phyloP scores from a whole-genome alignment of 805 yeast genomes.

The Kodamaea jinghongensis region DNA sequence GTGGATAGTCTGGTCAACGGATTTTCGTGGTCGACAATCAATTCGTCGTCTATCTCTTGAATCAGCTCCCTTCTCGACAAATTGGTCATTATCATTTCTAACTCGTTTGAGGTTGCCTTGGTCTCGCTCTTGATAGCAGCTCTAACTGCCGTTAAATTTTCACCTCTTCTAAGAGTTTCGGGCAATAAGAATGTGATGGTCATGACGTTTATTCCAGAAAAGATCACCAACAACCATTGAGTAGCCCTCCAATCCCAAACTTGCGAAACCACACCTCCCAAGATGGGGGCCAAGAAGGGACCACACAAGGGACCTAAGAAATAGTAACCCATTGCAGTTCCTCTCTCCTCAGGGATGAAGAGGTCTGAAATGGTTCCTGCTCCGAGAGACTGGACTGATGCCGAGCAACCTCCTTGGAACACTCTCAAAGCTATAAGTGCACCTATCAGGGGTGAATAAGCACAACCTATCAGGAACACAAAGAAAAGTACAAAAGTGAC shows the following conservation, averaged over 20 bases:
- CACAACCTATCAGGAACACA: constrained; percentile 70
- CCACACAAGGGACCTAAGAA: constrained; percentile 82
- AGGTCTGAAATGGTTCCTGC: constrained; percentile 85
- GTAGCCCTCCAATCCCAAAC: constrained; percentile 88
- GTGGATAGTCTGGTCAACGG: constrained; percentile 40
- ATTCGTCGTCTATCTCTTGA: constrained; percentile 23
- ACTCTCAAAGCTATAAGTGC: constrained; percentile 68
- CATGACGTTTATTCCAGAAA: constrained; percentile 53
- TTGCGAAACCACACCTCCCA: constrained; percentile 70
- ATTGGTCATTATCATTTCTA: constrained; percentile 34
- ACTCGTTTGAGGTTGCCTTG: constrained; percentile 11
- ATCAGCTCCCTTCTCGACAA: constrained; percentile 13
- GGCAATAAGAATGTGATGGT: constrained; percentile 62
- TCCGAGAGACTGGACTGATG: constrained; percentile 84
- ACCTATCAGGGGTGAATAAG: constrained; percentile 58
- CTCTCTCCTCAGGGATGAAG: constrained; percentile 64
- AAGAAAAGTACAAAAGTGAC: constrained; percentile 61
- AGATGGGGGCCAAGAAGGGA: constrained; percentile 74
- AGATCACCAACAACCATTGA: constrained; percentile 76
- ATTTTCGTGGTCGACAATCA: constrained; percentile 36
- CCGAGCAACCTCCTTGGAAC: constrained; percentile 76
- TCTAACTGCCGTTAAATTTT: constrained; percentile 53
- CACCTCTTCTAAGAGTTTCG: constrained; percentile 70
- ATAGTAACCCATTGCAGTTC: constrained; percentile 74
- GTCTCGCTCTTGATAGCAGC: constrained; percentile 29